Evolutionary conservation across 352 stramenopile genomes (phyloP).

Genomic region (Globisporangium solare): DNA sequence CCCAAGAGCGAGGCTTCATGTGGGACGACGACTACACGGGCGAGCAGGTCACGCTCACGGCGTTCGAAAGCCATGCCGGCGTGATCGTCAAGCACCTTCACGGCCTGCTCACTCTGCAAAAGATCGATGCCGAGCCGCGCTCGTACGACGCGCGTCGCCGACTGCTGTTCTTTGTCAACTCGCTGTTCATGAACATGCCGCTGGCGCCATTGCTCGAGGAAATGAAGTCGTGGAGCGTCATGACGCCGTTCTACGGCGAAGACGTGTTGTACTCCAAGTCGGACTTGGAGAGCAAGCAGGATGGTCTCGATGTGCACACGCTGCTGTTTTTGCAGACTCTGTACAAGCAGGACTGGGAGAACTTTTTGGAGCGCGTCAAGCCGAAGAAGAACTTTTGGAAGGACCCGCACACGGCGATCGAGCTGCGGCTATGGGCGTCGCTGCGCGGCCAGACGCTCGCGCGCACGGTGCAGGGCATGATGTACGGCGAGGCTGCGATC

Average conservation of each 20-base stretch:
- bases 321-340: conserved; percentile 93
- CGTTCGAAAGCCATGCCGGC: conserved; percentile 75
- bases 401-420: conserved; percentile 72
- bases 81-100: conserved; percentile 88
- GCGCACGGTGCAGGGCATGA: conserved; percentile 98
- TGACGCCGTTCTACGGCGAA: conserved; percentile 99
- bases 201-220: conserved; percentile 94
- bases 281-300: conserved; percentile 95
- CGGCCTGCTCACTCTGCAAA: conserved; percentile 94
- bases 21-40: conserved; percentile 98
- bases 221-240: conserved; percentile 98
- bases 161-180: conserved; percentile 99
- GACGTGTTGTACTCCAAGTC: conserved; percentile 96
- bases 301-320: conserved; percentile 88
- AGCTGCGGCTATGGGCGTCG: conserved; percentile 97
- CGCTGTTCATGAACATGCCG: conserved; percentile 99
- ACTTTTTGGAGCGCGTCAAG: conserved; percentile 96
- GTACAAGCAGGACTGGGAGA: conserved; percentile 98
- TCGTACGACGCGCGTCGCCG: conserved; percentile 94
- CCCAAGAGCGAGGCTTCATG: conserved; percentile 97
- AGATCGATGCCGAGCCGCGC: conserved; percentile 96
- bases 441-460: conserved; percentile 96
- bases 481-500: conserved; percentile 98
- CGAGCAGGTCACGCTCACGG: conserved; percentile 88
- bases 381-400: conserved; percentile 93